Evolutionary conservation across 495 filamentous ascomycete genomes (phyloP).

Genomic region (Lasiosphaeriaceae sp.): DNA sequence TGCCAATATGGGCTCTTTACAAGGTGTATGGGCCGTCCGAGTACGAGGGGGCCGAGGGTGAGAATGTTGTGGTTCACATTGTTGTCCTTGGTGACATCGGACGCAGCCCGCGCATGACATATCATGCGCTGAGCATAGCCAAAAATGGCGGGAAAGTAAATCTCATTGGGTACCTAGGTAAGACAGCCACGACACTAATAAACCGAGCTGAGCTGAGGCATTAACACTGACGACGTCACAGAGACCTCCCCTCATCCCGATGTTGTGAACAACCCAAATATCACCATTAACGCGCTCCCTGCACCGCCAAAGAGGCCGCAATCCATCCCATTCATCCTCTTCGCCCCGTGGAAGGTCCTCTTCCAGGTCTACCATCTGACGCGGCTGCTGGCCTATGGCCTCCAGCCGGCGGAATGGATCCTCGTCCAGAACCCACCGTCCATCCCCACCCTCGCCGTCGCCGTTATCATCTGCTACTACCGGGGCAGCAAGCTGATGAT

Average conservation of each 20-base stretch:
- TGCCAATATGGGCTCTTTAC: slow-evolving; percentile 2
- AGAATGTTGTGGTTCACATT: slow-evolving; percentile 56
- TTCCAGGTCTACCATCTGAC: slow-evolving; percentile 72
- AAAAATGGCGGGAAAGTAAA: slow-evolving; percentile 75
- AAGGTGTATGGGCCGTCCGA: slow-evolving; percentile 9
- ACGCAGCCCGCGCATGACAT: slow-evolving; percentile 95
- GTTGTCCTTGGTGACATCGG: slow-evolving; percentile 98
- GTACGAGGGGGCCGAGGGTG: slow-evolving; percentile 21
- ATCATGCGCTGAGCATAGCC: slow-evolving; percentile 92
- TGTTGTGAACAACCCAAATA: slow-evolving; percentile 57
- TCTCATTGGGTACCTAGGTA: slow-evolving; percentile 84
- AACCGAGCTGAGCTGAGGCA: neutral
- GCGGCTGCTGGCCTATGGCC: slow-evolving; percentile 65
- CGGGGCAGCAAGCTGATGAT: slow-evolving; percentile 81
- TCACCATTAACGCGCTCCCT: slow-evolving; percentile 50
- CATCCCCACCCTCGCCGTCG: slow-evolving; percentile 81
- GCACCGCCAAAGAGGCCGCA: slow-evolving; percentile 24
- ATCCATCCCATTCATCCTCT: slow-evolving; percentile 58
- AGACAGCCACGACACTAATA: slow-evolving; percentile 15
- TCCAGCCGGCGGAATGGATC: slow-evolving; percentile 71
- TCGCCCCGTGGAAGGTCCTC: slow-evolving; percentile 81
- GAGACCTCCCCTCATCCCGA: slow-evolving; percentile 64
- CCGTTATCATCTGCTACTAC: slow-evolving; percentile 66
- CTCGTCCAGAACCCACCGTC: slow-evolving; percentile 94
- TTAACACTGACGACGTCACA: slow-evolving; percentile 25